These are phyloP conservation scores for Lentinula raphanica DNA, from an alignment of 768 basidiomycete genomes.

Conservation along the genomic window DNA sequence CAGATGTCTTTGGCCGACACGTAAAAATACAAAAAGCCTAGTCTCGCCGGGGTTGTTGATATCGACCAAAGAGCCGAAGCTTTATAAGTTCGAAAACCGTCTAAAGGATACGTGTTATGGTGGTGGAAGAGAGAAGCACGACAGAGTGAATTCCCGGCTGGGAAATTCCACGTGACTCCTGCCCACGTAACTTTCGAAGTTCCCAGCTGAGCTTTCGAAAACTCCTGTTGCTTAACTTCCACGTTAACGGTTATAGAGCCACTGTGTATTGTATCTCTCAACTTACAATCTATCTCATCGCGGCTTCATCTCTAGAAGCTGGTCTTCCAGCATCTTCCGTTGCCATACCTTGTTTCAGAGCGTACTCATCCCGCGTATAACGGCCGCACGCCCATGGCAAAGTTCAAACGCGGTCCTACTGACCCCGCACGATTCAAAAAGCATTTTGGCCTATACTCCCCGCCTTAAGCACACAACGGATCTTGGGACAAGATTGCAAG, in stretches of 20 bases:
- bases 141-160: background rate
- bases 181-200: background rate
- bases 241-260: no score
- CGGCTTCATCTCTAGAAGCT: no score
- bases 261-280: no score
- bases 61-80: background rate
- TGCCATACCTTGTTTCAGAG: no score
- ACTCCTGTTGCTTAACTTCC: no score
- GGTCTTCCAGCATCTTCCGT: no score
- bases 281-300: no score
- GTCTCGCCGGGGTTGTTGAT: background rate
- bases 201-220: background rate
- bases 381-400: no score
- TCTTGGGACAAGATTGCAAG: background rate
- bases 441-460: no score
- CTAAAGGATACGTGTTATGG: background rate
- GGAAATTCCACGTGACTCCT: background rate
- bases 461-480: background rate
- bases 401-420: no score
- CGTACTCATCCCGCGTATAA: no score
- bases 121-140: background rate
- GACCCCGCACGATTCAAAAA: no score
- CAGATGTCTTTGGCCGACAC: conserved; percentile 8
- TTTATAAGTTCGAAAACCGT: background rate
- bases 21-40: background rate